Evolutionary conservation across 2,329 filamentous ascomycete genomes (phyloP).

Genomic region (Fusarium virguliforme): DNA sequence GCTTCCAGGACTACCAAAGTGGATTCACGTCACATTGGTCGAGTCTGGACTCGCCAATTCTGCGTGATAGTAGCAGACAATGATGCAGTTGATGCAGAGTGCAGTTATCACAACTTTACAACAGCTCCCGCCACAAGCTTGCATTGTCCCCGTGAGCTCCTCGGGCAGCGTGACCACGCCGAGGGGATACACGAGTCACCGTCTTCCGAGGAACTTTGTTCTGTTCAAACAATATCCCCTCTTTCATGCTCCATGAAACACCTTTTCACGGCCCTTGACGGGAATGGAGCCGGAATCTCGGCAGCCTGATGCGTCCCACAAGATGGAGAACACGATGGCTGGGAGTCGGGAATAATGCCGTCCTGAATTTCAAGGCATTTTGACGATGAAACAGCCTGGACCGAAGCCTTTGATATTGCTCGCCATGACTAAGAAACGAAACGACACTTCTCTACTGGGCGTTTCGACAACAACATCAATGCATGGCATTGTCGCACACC

Average conservation of each 20-base stretch:
- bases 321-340: constrained; percentile 8
- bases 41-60: constrained; percentile 1
- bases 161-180: not conserved
- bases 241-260: constrained; percentile 15
- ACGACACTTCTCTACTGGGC: not conserved
- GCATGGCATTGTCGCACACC: constrained; percentile 7
- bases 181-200: not conserved
- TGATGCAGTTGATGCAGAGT: constrained; percentile 3
- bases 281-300: not conserved
- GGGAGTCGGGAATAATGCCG: constrained; percentile 1
- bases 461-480: not conserved
- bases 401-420: not conserved
- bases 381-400: not conserved
- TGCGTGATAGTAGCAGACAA: not conserved
- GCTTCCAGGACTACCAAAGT: constrained; percentile 1
- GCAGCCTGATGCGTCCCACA: not conserved
- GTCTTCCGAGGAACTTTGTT: not conserved
- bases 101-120: constrained; percentile 11
- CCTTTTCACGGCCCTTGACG: not conserved
- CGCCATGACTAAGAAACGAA: constrained; percentile 16
- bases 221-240: constrained; percentile 1
- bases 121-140: not conserved
- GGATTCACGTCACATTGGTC: constrained; percentile 4
- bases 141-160: not conserved
- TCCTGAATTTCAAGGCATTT: not conserved